A percentile compares a stretch with the other conserved stretches of the same genome.
These are phyloP conservation scores for Leucocoprinus sp. DNA, from an alignment of 768 basidiomycete genomes.

Conservation along the genomic window DNA sequence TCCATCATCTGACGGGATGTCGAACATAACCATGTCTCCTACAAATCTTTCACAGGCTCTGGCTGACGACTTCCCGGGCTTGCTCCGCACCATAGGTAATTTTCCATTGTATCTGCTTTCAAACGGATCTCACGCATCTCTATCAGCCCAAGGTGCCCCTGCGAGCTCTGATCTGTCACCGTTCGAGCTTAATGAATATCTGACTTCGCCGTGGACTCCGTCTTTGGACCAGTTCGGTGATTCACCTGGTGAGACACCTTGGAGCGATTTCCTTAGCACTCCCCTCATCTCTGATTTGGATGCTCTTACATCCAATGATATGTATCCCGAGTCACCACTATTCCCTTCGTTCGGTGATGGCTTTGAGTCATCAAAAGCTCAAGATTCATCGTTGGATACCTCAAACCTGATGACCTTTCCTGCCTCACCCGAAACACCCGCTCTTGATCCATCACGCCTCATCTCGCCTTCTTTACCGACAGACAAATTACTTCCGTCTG, in stretches of 20 bases:
- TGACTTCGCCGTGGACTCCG: constrained; percentile 24
- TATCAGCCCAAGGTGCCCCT: constrained; percentile 10
- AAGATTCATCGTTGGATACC: constrained; percentile 12
- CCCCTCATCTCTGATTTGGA: constrained; percentile 23
- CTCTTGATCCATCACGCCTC: constrained; percentile 32
- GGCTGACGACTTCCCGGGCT: constrained; percentile 15
- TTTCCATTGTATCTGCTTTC: constrained; percentile 5
- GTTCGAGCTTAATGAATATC: constrained; percentile 21
- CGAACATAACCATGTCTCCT: constrained; percentile 19
- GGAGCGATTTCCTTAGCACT: constrained; percentile 29
- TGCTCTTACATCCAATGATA: constrained; percentile 19
- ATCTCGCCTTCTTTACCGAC: constrained; percentile 23
- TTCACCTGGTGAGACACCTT: constrained; percentile 29
- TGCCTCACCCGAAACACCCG: constrained; percentile 27
- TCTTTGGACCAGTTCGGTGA: constrained; percentile 20
- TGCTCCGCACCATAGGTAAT: constrained; percentile 16
- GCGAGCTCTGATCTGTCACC: constrained; percentile 19
- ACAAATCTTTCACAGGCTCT: constrained; percentile 18
- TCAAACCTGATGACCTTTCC: constrained; percentile 39
- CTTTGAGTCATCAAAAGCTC: constrained; percentile 12
- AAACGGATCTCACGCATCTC: constrained; percentile 15
- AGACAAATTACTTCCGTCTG: background rate
- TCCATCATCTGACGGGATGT: constrained; percentile 22
- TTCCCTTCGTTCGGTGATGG: constrained; percentile 13
- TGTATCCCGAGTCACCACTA: constrained; percentile 17